Base-by-base conservation (phyloP, 345 rosid species). In the Acer campestre region DNA sequence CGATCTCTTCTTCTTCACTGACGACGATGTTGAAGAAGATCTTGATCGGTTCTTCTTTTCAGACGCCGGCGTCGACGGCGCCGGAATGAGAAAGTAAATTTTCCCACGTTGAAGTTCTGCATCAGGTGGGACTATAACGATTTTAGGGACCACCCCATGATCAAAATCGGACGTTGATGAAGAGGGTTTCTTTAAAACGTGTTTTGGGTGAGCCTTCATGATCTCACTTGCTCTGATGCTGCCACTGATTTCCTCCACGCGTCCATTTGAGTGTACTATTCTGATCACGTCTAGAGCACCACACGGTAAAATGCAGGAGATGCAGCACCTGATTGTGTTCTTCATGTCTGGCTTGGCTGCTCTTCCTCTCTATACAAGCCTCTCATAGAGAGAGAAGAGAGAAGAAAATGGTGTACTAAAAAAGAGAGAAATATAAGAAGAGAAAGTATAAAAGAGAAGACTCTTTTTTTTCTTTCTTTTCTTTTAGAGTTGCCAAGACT, bases 241-340 rank as follows among this genome's bases (percentile, higher is more conserved):
- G 82, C 99, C 99, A 61, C 94, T 88, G 88, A 96, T 89, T 79
- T 96, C 98, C 48, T 96, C 99, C 8, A 96, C 99, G 23, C 87
- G 89, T 51, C 99, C 98, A 70, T 90, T 91, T 2, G 93, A 80
- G 87, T 96, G 99, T 22, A 96, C 95, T 80, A 96, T 92, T 0
- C 99, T 88, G 76, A 96, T 89, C 76, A 96, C 98, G 81, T 96
- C 99, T 0, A 96, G 93, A 5, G 94, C 92, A 68, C 99, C 99
- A 58, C 99, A 96, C 5, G 99, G 99, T 23, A 94, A 89, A 81
- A 96, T 96, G 95, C 99, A 96, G 69, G 99, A 89, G 83, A 96
- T 94, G 80, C 98, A 92, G 42, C 99, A 96, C 75, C 97, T 85
- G 67, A 96, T 92, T n/a, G 95, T 85, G 82, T 88, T 90, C 90